Conservation (phyloP, 164 flowering plant species). For the Umbilicus rupestris region DNA sequence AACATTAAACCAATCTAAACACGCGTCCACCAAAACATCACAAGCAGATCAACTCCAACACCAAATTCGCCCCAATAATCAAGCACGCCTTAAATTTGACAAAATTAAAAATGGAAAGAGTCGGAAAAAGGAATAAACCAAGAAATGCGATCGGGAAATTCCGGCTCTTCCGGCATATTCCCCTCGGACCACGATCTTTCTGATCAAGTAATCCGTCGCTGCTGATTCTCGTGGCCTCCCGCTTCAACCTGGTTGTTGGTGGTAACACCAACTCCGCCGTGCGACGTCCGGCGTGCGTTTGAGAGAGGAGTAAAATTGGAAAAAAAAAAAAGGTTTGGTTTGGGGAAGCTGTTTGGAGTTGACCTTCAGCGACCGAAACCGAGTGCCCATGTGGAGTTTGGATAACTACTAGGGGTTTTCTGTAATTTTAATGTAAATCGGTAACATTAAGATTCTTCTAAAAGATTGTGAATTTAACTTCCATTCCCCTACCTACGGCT, state of each 20-base stretch:
- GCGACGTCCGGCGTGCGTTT: too few species aligned
- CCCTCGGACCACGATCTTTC: neutral
- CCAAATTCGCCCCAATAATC: neutral
- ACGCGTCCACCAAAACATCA: neutral
- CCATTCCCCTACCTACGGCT: too few species aligned
- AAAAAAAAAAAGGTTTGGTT: too few species aligned
- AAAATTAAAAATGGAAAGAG: neutral
- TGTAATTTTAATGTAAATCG: too few species aligned
- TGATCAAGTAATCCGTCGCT: neutral
- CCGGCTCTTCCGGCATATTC: constrained; percentile 4
- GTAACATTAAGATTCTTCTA: too few species aligned
- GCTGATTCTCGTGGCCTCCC: neutral
- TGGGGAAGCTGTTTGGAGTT: too few species aligned
- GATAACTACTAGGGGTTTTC: too few species aligned
- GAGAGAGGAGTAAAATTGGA: too few species aligned
- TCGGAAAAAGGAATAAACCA: neutral
- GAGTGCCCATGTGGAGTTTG: too few species aligned
- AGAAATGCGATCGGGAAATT: neutral
- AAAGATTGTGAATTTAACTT: too few species aligned
- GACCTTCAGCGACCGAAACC: too few species aligned
- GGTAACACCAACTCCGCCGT: too few species aligned
- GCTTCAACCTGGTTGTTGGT: neutral
- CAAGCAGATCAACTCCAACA: neutral
- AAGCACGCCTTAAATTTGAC: neutral
- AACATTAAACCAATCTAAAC: neutral